Evolutionary conservation across 805 yeast species (phyloP).

Genomic region (Kodamaea laetipori): DNA sequence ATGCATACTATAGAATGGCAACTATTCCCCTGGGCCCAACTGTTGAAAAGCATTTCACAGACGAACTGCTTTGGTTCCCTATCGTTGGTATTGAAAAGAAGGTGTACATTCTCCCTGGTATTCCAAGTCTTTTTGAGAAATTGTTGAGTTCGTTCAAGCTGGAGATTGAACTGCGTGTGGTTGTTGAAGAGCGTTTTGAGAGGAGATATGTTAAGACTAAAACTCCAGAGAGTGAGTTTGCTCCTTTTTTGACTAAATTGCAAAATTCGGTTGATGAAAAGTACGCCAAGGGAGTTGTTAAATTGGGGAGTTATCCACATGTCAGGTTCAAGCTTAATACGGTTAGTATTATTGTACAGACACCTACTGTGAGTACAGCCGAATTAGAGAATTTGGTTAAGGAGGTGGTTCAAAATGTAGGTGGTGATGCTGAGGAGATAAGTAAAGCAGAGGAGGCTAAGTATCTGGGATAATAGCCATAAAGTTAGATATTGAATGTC

Average conservation of each 20-base stretch:
- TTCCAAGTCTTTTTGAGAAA: slow-evolving; percentile 69
- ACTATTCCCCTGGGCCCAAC: slow-evolving; percentile 53
- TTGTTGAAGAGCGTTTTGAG: slow-evolving; percentile 17
- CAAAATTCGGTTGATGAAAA: slow-evolving; percentile 41
- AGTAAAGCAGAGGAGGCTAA: slow-evolving; percentile 56
- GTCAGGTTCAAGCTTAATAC: slow-evolving; percentile 63
- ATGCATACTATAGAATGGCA: slow-evolving; percentile 79
- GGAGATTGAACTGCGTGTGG: slow-evolving; percentile 30
- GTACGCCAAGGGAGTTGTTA: slow-evolving; percentile 44
- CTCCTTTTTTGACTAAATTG: slow-evolving; percentile 57
- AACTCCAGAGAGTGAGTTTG: slow-evolving; percentile 65
- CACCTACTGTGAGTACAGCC: slow-evolving; percentile 26
- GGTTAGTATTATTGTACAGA: slow-evolving; percentile 70
- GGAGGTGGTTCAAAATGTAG: slow-evolving; percentile 47
- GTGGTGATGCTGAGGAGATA: slow-evolving; percentile 57
- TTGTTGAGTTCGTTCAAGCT: slow-evolving; percentile 51
- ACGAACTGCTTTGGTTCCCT: slow-evolving; percentile 78
- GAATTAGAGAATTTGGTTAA: slow-evolving; percentile 48
- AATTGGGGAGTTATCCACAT: slow-evolving; percentile 88
- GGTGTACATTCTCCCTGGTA: slow-evolving; percentile 79
- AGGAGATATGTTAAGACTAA: slow-evolving; percentile 65
- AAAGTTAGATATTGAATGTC: too few relatives aligned
- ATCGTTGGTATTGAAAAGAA: slow-evolving; percentile 65
- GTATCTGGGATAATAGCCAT: slow-evolving; percentile 25
- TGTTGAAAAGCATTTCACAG: slow-evolving; percentile 45